Evolutionary conservation across 768 basidiomycete species (phyloP).

Genomic region (Suillus subaureus): DNA sequence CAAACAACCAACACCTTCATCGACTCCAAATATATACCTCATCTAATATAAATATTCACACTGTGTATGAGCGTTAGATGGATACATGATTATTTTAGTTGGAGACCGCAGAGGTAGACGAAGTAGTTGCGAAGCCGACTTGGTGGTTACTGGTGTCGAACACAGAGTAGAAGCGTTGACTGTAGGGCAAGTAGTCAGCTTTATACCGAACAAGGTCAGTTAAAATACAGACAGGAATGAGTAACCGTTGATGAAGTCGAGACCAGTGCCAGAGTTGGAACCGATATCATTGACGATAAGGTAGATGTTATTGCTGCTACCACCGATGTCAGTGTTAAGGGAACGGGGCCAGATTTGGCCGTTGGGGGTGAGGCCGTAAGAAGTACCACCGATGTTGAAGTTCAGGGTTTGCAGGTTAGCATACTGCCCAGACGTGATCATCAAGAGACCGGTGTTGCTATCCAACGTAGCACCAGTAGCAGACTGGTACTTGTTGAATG

Average conservation of each 20-base stretch:
- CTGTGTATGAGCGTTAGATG: not conserved
- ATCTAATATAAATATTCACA: not conserved
- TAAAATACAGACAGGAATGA: slow-evolving; percentile 19
- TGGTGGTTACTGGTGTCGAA: slow-evolving; percentile 38
- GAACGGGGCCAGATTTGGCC: slow-evolving; percentile 39
- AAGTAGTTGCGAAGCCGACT: slow-evolving; percentile 41
- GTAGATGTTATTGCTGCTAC: slow-evolving; percentile 25
- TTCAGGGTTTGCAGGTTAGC: slow-evolving; percentile 24
- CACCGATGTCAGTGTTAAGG: slow-evolving; percentile 33
- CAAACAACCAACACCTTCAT: not conserved
- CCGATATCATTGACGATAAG: slow-evolving; percentile 32
- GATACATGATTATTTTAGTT: slow-evolving; percentile 2
- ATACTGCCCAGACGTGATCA: slow-evolving; percentile 28
- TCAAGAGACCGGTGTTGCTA: slow-evolving; percentile 31
- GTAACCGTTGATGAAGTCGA: slow-evolving; percentile 30
- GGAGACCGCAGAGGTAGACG: slow-evolving; percentile 27
- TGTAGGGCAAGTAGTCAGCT: not conserved
- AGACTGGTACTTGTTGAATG: slow-evolving; percentile 22
- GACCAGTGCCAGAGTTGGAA: slow-evolving; percentile 12
- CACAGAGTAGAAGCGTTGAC: slow-evolving; percentile 42
- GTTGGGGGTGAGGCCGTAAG: slow-evolving; percentile 26
- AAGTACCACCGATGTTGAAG: slow-evolving; percentile 27
- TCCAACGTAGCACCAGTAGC: slow-evolving; percentile 32
- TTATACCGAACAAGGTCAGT: not conserved
- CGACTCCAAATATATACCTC: not conserved